Evolutionary conservation across 106 monocot genomes (phyloP).

Genomic region (Chionographis japonica): DNA sequence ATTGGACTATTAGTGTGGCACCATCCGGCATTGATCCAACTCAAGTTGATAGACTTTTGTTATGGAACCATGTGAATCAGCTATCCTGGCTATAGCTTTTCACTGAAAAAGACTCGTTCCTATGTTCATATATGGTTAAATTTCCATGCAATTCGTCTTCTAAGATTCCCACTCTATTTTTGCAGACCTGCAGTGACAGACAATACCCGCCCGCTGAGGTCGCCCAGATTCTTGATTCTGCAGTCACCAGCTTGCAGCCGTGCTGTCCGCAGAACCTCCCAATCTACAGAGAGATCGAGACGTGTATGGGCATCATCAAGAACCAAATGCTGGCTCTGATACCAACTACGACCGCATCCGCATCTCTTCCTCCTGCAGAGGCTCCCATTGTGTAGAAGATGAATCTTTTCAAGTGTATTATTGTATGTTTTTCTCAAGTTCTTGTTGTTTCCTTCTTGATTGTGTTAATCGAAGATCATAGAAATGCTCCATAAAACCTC

Average conservation of each 20-base stretch:
- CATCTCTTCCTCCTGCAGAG: constrained; percentile 18
- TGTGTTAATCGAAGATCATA: too few species aligned
- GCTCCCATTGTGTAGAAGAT: constrained; percentile 9
- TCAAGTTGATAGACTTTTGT: too few species aligned
- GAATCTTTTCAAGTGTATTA: too few species aligned
- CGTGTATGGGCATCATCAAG: constrained; percentile 84
- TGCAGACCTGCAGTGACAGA: constrained; percentile 72
- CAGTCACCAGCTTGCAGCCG: constrained; percentile 62
- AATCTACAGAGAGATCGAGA: constrained; percentile 81
- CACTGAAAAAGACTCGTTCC: background rate
- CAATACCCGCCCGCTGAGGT: constrained; percentile 91
- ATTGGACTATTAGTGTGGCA: too few species aligned
- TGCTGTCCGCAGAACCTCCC: constrained; percentile 70
- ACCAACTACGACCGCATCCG: constrained; percentile 44
- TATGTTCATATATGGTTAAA: background rate
- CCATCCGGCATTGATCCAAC: too few species aligned
- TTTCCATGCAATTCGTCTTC: background rate
- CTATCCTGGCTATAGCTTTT: background rate
- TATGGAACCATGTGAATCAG: too few species aligned
- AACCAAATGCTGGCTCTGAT: constrained; percentile 91
- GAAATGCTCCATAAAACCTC: too few species aligned
- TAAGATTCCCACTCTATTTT: background rate
- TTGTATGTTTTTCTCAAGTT: too few species aligned
- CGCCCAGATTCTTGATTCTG: constrained; percentile 87
- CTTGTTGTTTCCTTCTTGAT: too few species aligned